A percentile compares a stretch with the other conserved stretches of the same genome.
phyloP scores from a whole-genome alignment of 2,329 filamentous ascomycete species.

The Dendryphion nanum region DNA sequence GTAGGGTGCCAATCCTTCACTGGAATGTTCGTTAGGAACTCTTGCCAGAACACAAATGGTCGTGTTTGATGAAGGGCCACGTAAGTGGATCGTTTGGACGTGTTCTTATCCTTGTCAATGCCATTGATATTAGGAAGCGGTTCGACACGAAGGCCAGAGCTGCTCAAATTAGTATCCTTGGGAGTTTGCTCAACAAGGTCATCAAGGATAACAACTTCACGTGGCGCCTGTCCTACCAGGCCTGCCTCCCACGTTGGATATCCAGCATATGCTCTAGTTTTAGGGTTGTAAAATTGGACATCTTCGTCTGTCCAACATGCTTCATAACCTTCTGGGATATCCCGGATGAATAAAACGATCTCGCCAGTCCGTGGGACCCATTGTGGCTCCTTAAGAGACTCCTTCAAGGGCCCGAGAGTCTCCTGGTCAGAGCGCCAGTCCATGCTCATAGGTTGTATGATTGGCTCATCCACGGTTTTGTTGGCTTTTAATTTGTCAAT shows the following conservation, averaged over 20 bases:
- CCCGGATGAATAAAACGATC: conserved; percentile 53
- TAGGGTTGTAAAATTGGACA: neutral
- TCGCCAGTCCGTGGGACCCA: conserved; percentile 58
- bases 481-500: conserved; percentile 49
- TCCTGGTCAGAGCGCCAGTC: conserved; percentile 57
- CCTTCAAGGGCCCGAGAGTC: conserved; percentile 42
- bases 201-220: conserved; percentile 41
- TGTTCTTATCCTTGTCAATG: conserved; percentile 44
- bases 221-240: conserved; percentile 53
- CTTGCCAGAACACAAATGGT: conserved; percentile 55
- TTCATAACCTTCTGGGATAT: conserved; percentile 23
- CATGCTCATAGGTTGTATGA: conserved; percentile 52
- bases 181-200: conserved; percentile 45
- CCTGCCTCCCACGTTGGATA: conserved; percentile 57
- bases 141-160: conserved; percentile 58
- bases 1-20: conserved; percentile 52
- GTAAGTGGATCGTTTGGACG: conserved; percentile 56
- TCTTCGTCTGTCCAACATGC: conserved; percentile 26
- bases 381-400: conserved; percentile 38
- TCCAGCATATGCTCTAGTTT: conserved; percentile 21
- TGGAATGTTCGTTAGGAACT: conserved; percentile 45
- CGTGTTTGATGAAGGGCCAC: conserved; percentile 54
- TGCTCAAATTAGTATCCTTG: conserved; percentile 46
- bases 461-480: conserved; percentile 42
- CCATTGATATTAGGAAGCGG: conserved; percentile 54